phyloP scores from a whole-genome alignment of 352 stramenopile genomes.

The Phytopythium aichiense region DNA sequence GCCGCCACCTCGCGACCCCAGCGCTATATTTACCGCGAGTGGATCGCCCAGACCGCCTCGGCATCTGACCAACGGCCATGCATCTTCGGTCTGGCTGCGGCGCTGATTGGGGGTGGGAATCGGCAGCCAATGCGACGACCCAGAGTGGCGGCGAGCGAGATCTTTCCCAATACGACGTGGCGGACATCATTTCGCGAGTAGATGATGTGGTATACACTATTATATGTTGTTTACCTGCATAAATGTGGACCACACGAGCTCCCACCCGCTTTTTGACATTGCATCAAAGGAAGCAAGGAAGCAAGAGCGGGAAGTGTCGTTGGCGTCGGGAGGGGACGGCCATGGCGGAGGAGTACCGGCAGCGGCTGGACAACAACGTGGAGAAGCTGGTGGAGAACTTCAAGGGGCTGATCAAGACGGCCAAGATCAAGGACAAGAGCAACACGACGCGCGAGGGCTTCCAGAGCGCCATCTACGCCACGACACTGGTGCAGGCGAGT shows the following conservation, averaged over 20 bases:
- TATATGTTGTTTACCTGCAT: background rate
- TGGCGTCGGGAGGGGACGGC: too few species aligned
- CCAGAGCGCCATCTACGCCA: conserved; percentile 81
- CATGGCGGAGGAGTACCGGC: conserved; percentile 83
- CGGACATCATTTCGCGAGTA: background rate
- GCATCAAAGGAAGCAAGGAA: too few species aligned
- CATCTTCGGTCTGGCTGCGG: too few species aligned
- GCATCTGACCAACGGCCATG: too few species aligned
- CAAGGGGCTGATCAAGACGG: conserved; percentile 75
- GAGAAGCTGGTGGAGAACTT: conserved; percentile 89
- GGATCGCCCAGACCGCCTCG: background rate
- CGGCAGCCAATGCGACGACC: too few species aligned
- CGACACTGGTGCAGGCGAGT: conserved; percentile 72
- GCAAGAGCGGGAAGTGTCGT: too few species aligned
- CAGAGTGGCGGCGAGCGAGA: too few species aligned
- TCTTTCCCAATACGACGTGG: too few species aligned
- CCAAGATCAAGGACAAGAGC: conserved; percentile 77
- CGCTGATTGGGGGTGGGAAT: too few species aligned
- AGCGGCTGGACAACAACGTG: conserved; percentile 84
- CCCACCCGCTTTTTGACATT: too few species aligned
- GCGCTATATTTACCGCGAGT: background rate
- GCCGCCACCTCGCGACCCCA: too few species aligned
- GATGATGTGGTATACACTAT: background rate
- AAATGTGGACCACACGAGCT: too few species aligned
- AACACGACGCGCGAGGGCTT: conserved; percentile 79